A percentile compares a stretch with the other conserved stretches of the same genome.
Conservation (phyloP, 176 grass and related monocot species). For the Oropetium thomaeum region DNA sequence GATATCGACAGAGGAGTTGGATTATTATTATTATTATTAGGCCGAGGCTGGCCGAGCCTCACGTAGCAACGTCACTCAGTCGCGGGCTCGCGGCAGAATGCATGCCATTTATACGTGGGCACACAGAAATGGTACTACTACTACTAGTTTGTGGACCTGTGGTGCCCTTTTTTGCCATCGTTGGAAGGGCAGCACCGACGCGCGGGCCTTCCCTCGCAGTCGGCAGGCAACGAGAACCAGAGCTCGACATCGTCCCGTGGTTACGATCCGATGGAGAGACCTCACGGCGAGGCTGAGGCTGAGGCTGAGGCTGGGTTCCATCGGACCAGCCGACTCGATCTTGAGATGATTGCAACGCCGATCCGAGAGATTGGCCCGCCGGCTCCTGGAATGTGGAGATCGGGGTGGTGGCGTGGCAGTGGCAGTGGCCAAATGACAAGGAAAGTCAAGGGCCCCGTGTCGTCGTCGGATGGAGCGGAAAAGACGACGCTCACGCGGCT, state of each 20-base stretch:
- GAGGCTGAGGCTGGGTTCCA: too few species aligned
- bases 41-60: too few species aligned
- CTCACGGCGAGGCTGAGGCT: not conserved
- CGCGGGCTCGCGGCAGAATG: not conserved
- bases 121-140: not conserved
- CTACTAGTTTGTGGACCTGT: too few species aligned
- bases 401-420: not conserved
- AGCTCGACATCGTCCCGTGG: not conserved
- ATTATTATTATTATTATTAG: too few species aligned
- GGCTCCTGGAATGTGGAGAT: too few species aligned
- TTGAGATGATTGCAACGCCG: too few species aligned
- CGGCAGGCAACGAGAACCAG: not conserved
- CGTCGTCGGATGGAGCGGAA: too few species aligned
- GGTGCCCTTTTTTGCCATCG: not conserved
- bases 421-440: too few species aligned
- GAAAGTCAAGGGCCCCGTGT: not conserved
- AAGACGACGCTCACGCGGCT: too few species aligned
- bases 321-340: too few species aligned
- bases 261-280: not conserved
- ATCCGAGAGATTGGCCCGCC: too few species aligned
- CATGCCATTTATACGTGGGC: not conserved
- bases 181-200: slow-evolving; percentile 7
- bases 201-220: not conserved
- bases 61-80: not conserved
- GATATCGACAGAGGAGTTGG: not conserved